Evolutionary conservation across 1,139 yeast species (phyloP).

Genomic region (Scheffersomyces cryptocercus): DNA sequence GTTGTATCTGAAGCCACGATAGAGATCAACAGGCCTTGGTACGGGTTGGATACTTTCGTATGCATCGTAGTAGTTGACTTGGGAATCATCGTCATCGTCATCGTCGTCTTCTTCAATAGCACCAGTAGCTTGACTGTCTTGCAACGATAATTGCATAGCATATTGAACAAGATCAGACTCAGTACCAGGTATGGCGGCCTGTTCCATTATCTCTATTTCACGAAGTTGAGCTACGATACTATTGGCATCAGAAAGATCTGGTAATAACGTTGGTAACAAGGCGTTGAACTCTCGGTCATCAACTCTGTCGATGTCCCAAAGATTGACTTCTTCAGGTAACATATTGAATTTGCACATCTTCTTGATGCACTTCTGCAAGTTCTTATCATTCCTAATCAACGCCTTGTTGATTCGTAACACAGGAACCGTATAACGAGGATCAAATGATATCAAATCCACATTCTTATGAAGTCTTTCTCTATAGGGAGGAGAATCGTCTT

Average conservation of each 20-base stretch:
- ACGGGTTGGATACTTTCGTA: background rate
- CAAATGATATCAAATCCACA: conserved; percentile 42
- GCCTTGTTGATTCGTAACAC: conserved; percentile 38
- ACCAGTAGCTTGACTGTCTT: background rate
- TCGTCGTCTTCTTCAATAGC: background rate
- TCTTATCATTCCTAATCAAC: conserved; percentile 28
- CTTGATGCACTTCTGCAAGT: conserved; percentile 25
- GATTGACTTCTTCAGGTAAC: conserved; percentile 34
- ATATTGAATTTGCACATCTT: conserved; percentile 29
- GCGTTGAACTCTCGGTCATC: conserved; percentile 39
- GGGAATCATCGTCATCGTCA: background rate
- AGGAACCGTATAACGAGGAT: conserved; percentile 39
- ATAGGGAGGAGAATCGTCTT: conserved; percentile 41
- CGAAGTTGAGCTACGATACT: background rate
- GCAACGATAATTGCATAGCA: conserved; percentile 10
- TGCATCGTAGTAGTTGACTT: background rate
- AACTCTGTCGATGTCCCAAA: conserved; percentile 40
- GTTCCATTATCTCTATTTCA: background rate
- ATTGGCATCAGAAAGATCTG: conserved; percentile 1
- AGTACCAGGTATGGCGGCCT: background rate
- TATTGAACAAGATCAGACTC: conserved; percentile 4
- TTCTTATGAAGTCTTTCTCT: conserved; percentile 35
- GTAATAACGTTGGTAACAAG: conserved; percentile 33
- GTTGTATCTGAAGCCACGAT: background rate
- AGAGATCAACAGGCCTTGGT: background rate